Conservation (phyloP, 805 yeast genomes). For the Metschnikowia baotianmanensis region DNA sequence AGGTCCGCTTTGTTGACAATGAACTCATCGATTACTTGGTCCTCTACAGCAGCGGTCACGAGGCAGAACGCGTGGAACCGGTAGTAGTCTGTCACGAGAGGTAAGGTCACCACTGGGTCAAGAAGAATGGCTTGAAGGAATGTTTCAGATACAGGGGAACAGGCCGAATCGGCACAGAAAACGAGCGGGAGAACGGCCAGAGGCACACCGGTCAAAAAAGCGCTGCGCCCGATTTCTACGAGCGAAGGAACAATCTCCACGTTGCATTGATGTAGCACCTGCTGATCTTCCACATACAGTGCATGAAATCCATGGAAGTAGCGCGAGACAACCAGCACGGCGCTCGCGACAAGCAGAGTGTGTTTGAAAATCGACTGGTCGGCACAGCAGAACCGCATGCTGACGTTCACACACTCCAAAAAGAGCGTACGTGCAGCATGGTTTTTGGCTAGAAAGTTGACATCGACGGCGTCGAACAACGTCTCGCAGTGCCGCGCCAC, state of each 20-base stretch:
- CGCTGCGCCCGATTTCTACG: constrained; percentile 3
- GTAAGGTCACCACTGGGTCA: constrained; percentile 5
- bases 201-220: constrained; percentile 12
- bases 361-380: constrained; percentile 3
- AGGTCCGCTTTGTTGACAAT: constrained; percentile 14
- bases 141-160: constrained; percentile 6
- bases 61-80: constrained; percentile 15
- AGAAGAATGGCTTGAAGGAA: constrained; percentile 9
- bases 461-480: constrained; percentile 3
- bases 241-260: constrained; percentile 5
- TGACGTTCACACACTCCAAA: neutral
- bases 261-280: neutral
- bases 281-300: neutral
- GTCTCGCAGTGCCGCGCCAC: constrained; percentile 7
- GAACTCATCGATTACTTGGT: constrained; percentile 7
- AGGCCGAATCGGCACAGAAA: neutral
- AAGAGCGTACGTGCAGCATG: neutral
- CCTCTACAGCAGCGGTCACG: constrained; percentile 11
- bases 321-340: constrained; percentile 1
- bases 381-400: neutral
- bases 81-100: constrained; percentile 15
- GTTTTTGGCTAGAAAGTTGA: neutral
- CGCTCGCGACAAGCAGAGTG: constrained; percentile 1
- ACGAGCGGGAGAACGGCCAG: constrained; percentile 9
- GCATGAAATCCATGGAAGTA: neutral